Base-by-base conservation (phyloP, 805 yeast genomes). In the Zygotorulaspora florentina region DNA sequence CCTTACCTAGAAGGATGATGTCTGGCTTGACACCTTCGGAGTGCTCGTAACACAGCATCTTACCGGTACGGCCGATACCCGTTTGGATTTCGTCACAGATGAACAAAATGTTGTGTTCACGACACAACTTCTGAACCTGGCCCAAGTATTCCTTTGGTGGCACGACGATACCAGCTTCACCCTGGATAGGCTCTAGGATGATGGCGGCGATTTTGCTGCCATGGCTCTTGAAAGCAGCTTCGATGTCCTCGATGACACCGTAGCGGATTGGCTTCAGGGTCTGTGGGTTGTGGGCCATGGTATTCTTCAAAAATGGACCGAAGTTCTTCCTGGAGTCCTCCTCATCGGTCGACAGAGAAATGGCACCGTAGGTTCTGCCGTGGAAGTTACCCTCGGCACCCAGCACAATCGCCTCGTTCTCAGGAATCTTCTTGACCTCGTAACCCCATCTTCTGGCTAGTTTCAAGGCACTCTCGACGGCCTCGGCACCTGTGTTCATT, bases 401-500 rank as follows among this genome's bases (percentile, higher is more conserved):
- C 46, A 91, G 74, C 46, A 91, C 82, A 58, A 90, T 83, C 42
- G 96, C 96, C 68, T 91, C 87, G 59, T 79, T 80, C 25, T 80
- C 76, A 27, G 89, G 83, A 56, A 91, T 91, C 2, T 85, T 85
- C 72, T 91, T 91, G 66, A 80, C 81, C 59, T 76, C 76, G 73
- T 90, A 91, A 46, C 97, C 98, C 98, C 98, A 91, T 73, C 91
- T 83, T 77, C 98, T 83, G 42, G 97, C 97, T 49, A 91, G 73
- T 69, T 91, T 91, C 64, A 91, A 74, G 25, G 86, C 96, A 34
- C 96, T 87, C 72, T 91, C 98, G 35, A 91, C 98, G 8, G 98
- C 98, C 72, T 91, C 98, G 33, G 97, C 97, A 65, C 98, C 98
- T 11, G 98, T 91, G 74, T 91, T 91, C 97, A 90, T 91, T 55